Base-by-base conservation (phyloP, 257 asterid genomes). In the Solanum stenotomum region DNA sequence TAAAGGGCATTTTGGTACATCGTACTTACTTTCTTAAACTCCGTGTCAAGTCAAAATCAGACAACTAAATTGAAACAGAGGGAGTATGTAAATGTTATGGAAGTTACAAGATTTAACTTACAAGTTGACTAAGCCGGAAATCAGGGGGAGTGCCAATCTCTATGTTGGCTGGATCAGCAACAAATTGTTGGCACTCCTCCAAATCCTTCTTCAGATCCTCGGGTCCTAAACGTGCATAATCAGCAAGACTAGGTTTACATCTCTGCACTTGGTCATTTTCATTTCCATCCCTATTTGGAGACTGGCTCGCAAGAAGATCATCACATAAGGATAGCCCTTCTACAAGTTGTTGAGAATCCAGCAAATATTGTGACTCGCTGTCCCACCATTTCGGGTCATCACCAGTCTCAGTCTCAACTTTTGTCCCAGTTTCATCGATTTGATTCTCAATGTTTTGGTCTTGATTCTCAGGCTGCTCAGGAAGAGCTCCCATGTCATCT, bases 81-180 rank as follows among this genome's bases (percentile, higher is more conserved):
- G 34, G 16, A 65, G 0, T 2, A 14, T 12, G 25, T 5, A 29
- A 29, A 16, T 14, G 63, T 14, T 25, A 42, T 42, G 33, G n/a
- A 4, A 42, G 63, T 25, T 25, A 42, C 14, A 42, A 42, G 63
- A 78, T 42, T 78, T n/a, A 84, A 87, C 95, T 90, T 88, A 95
- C 98, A 38, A 97, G 97, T 89, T 96, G 99, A 92, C 98, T 97
- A 92, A 94, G 84, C 35, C 98, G 96, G 76, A 97, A 92, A 74
- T 97, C 98, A 18, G 95, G 95, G 72, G 98, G 95, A 18, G 96
- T 89, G 42, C 94, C 98, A 27, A 93, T 92, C 42, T 93, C 95
- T 56, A 94, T 84, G 90, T 90, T 92, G 70, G 91, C 91, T 5
- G 94, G 94, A 91, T 93, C 96, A 84, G 86, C 70, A 68, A 79